Base-by-base conservation (phyloP, 2,329 filamentous ascomycete genomes). In the Aspergillus fischeri region DNA sequence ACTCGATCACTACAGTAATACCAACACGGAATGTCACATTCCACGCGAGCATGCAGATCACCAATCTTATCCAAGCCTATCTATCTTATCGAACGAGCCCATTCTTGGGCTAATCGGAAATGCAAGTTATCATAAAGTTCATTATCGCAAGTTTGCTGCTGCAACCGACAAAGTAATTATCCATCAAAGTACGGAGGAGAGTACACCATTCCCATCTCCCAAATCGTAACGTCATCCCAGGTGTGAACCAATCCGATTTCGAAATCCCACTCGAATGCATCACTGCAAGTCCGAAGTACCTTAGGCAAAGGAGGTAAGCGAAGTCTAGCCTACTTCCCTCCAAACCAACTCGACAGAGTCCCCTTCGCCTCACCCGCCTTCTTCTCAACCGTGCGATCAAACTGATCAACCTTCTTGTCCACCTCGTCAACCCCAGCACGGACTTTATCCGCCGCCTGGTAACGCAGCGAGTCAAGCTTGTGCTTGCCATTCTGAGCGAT, bases 341-440 rank as follows among this genome's bases (percentile, higher is more conserved):
- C 88, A 69, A 97, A 96, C 92, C 92, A 97, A 73, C 89, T 84
- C 45, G 88, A 90, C 67, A 96, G 75, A 62, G 89, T 88, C 67
- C 86, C 85, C 86, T 96, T 96, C 48, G 91, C 89, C 80, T 96
- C 89, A 52, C 86, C 77, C 3, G 91, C 86, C 63, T 86, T 86
- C 63, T 90, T 80, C 79, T 92, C 89, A 53, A 96, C 88, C 64
- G 86, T 92, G 68, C 86, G 84, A 77, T 96, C 92, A 67, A 92
- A 87, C 73, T 88, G 85, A 75, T 97, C 88, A 52, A 94, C 77
- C 9, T 79, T 78, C 49, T 70, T 70, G 64, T 81, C 80, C 63
- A 84, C 61, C 57, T 81, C 76, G 56, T 76, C 78, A 58, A 76
- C 75, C 4, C 53, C 59, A 3, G 54, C 51, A 24, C 56, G 79